Evolutionary conservation across 1,284 basidiomycete genomes (phyloP).

Genomic region (Mycena sp.): DNA sequence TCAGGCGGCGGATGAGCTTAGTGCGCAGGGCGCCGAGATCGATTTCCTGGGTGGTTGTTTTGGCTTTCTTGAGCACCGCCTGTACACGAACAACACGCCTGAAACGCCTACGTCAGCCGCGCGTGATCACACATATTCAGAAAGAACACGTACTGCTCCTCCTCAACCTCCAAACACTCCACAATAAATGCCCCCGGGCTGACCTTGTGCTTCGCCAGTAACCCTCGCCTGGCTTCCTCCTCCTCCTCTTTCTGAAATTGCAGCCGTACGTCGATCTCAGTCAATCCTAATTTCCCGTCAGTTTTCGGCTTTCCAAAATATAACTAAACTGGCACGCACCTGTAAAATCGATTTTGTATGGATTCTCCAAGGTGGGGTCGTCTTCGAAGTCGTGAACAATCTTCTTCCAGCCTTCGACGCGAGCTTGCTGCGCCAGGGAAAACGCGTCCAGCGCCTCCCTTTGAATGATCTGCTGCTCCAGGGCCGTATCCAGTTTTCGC

Average conservation of each 20-base stretch:
- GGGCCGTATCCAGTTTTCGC: not conserved
- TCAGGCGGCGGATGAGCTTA: not conserved
- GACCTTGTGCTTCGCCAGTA: no score
- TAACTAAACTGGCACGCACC: not conserved
- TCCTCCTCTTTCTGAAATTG: not conserved
- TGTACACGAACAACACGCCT: not conserved
- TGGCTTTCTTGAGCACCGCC: not conserved
- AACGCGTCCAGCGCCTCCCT: not conserved
- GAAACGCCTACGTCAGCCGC: not conserved
- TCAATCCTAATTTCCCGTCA: not conserved
- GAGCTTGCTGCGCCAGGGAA: not conserved
- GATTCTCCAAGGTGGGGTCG: not conserved
- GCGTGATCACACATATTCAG: not conserved
- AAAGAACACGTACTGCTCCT: not conserved
- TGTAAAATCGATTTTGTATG: not conserved
- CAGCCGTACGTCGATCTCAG: not conserved
- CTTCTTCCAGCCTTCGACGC: not conserved
- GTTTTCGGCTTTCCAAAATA: no score
- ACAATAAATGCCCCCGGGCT: not conserved
- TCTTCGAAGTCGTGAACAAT: not conserved
- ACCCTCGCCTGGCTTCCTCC: not conserved
- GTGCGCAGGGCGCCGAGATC: not conserved
- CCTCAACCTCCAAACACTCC: not conserved
- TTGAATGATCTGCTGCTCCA: not conserved
- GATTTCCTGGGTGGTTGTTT: not conserved